Evolutionary conservation across 768 basidiomycete genomes (phyloP), one percentile per base, ranked within the genome.

Genomic region (Lactarius deliciosus): DNA sequence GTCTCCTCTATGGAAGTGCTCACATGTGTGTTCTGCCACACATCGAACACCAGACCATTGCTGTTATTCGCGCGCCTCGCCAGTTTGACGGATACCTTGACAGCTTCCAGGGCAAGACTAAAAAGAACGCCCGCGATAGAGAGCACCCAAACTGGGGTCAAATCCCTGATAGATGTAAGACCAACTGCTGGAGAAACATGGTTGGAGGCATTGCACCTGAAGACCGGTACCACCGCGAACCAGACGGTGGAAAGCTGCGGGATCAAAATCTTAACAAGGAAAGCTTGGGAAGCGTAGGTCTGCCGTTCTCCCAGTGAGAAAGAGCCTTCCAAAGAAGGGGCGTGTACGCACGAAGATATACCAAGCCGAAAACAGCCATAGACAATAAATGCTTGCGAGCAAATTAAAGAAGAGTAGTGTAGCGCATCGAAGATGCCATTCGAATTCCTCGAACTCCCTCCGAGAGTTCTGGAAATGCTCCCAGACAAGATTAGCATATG

Each of bases 331-430:
- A 16, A 57, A 30, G 20, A 20, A 36, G 25, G 20, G 30, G 50
- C 6, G 22, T 53, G 50, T 25, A 36, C 61, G 36, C 34, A 53
- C 65, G 25, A 58, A 58, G 15, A 36, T 11, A 43, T 45, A 43
- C 50, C 47, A 36, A 18, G 5, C 65, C 61, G 34, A 38, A 54
- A 66, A 18, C 3, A 40, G 47, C 28, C 57, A 25, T 18, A 63
- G 56, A 25, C n/a, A 18, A 34, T 20, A 63, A 50, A 59, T 54
- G 13, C 47, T 54, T 30, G 18, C 57, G 13, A 67, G 22, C 61
- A 50, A 67, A 4, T 47, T 38, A 32, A 54, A 15, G 50, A 67
- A 18, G 34, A 63, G 57, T 5, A 7, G 7, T 43, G 25, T 45
- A 15, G 50, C 38, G 8, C n/a, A 38, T 41, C 50, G 57, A 59